Conservation (phyloP, 2,329 filamentous ascomycete genomes). For the Xylogone sp. region DNA sequence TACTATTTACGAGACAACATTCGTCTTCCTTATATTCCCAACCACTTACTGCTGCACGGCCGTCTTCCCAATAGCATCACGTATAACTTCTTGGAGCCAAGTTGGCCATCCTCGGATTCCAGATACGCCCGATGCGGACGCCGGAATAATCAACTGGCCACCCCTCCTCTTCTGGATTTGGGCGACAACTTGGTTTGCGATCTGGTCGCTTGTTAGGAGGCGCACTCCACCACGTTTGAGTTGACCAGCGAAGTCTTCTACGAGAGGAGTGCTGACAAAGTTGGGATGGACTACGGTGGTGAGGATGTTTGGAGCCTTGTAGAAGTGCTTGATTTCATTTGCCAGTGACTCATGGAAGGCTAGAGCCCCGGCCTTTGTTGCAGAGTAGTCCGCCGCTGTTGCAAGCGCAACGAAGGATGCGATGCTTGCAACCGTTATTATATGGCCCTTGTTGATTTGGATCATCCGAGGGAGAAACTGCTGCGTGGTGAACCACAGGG, state of each 20-base stretch:
- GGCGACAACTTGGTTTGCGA: conserved; percentile 44
- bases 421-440: conserved; percentile 62
- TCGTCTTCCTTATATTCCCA: not conserved
- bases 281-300: conserved; percentile 21
- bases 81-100: conserved; percentile 18
- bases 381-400: conserved; percentile 56
- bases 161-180: conserved; percentile 46
- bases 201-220: conserved; percentile 33
- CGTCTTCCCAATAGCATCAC: conserved; percentile 12
- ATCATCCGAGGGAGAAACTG: conserved; percentile 67
- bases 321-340: conserved; percentile 52
- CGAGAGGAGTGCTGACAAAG: conserved; percentile 35
- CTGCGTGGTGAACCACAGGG: conserved; percentile 60
- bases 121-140: conserved; percentile 6
- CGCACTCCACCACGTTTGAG: conserved; percentile 26
- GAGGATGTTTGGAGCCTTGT: conserved; percentile 60
- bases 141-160: conserved; percentile 53
- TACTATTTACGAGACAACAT: not conserved
- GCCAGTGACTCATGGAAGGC: conserved; percentile 65
- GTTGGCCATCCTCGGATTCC: conserved; percentile 21
- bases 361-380: conserved; percentile 61
- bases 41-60: not conserved
- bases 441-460: conserved; percentile 61
- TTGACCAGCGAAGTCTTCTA: conserved; percentile 28
- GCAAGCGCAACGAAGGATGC: conserved; percentile 17